Conservation (phyloP, 1,139 yeast species). For the Scheffersomyces segobiensis region DNA sequence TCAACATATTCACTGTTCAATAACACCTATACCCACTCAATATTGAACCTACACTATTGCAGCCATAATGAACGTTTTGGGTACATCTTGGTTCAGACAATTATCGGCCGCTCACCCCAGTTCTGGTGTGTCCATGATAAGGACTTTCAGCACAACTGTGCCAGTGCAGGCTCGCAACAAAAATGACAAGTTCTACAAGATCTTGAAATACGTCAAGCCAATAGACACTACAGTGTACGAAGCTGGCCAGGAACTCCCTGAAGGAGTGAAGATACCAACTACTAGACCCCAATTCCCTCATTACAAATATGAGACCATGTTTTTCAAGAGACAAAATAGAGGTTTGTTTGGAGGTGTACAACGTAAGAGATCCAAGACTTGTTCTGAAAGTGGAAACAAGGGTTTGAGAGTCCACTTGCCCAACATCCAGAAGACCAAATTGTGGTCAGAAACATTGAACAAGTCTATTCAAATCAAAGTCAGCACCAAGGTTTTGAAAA, state of each 20-base stretch:
- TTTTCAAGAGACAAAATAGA: slow-evolving; percentile 80
- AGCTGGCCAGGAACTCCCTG: slow-evolving; percentile 36
- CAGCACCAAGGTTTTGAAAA: slow-evolving; percentile 80
- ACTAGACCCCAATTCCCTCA: slow-evolving; percentile 59
- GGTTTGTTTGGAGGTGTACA: slow-evolving; percentile 91
- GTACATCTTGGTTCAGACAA: neutral
- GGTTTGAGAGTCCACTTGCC: slow-evolving; percentile 79
- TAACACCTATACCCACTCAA: neutral
- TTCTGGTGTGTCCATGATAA: neutral
- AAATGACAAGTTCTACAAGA: slow-evolving; percentile 35
- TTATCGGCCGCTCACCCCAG: neutral
- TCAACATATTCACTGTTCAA: neutral
- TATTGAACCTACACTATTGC: neutral
- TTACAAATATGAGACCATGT: slow-evolving; percentile 75
- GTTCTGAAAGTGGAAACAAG: slow-evolving; percentile 76
- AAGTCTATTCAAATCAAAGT: slow-evolving; percentile 57
- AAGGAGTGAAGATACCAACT: slow-evolving; percentile 45
- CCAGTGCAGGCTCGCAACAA: slow-evolving; percentile 3
- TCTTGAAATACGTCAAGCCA: slow-evolving; percentile 40
- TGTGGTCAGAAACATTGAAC: slow-evolving; percentile 83
- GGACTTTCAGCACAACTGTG: slow-evolving; percentile 3
- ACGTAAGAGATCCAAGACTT: slow-evolving; percentile 72
- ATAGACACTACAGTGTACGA: slow-evolving; percentile 36
- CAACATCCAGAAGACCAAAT: slow-evolving; percentile 68
- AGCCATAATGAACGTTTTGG: neutral